Percentiles rank a stretch among this genome's conserved stretches.
These are phyloP conservation scores for Cardamine resedifolia DNA, from an alignment of 345 rosid genomes.

Conservation along the genomic window DNA sequence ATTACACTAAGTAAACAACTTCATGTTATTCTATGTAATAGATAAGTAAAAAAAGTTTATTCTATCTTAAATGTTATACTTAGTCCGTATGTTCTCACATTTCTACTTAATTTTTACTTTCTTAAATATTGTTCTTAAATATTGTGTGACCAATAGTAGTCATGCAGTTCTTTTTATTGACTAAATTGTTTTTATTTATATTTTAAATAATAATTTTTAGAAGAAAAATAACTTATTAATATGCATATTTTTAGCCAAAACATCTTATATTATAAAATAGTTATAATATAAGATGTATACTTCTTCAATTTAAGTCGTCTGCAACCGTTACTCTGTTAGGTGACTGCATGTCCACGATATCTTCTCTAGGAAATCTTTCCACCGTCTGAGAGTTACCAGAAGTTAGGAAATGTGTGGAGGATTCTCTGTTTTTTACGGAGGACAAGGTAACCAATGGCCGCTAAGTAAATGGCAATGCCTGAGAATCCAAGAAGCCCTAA, in stretches of 20 bases:
- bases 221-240: too few species aligned
- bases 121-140: too few species aligned
- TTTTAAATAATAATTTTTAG: too few species aligned
- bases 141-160: too few species aligned
- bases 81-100: too few species aligned
- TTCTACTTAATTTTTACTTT: too few species aligned
- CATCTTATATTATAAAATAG: too few species aligned
- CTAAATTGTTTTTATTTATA: too few species aligned
- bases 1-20: constrained; percentile 11
- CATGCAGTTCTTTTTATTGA: too few species aligned
- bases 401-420: constrained; percentile 44
- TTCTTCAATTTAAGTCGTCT: constrained; percentile 29
- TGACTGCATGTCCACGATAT: constrained; percentile 65
- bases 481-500: constrained; percentile 64
- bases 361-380: constrained; percentile 59
- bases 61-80: neutral
- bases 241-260: too few species aligned
- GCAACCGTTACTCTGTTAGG: constrained; percentile 44
- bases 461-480: constrained; percentile 59
- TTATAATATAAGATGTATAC: too few species aligned
- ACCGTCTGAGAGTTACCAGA: constrained; percentile 31
- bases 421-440: constrained; percentile 57
- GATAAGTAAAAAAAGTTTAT: neutral
- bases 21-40: neutral
- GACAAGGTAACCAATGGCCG: constrained; percentile 69